Percentiles rank a stretch among this genome's conserved stretches.
These are phyloP conservation scores for Collariella sp. DNA, from an alignment of 495 filamentous ascomycete species.

Conservation along the genomic window DNA sequence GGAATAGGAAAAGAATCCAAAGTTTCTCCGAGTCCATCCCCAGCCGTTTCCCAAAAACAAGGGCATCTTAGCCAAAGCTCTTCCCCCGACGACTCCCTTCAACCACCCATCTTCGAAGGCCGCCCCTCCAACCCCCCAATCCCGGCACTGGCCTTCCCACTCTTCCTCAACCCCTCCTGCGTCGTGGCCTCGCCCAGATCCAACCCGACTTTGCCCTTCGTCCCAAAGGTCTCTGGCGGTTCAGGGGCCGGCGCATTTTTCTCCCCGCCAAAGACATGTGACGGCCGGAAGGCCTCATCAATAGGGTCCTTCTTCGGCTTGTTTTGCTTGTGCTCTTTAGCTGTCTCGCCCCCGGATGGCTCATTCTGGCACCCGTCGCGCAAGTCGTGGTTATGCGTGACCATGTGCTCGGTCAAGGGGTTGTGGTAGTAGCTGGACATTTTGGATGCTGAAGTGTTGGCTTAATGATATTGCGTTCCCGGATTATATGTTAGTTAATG, in stretches of 20 bases:
- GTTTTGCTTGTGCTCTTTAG: not conserved
- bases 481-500: no score
- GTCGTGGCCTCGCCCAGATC: not conserved
- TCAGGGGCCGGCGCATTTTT: not conserved
- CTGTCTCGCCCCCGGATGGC: not conserved
- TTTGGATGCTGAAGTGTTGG: no score
- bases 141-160: not conserved
- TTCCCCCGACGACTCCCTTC: no score
- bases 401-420: slow-evolving; percentile 2
- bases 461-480: no score
- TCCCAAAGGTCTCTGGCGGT: not conserved
- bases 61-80: no score
- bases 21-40: no score
- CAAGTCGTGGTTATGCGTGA: slow-evolving; percentile 1
- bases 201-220: not conserved
- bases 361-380: not conserved
- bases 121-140: not conserved
- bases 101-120: not conserved
- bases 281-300: not conserved
- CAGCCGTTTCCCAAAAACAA: no score
- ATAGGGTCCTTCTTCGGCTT: slow-evolving; percentile 5
- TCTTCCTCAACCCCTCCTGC: not conserved
- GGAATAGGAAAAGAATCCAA: no score
- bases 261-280: slow-evolving; percentile 1
- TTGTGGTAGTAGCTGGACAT: slow-evolving; percentile 4